These are phyloP conservation scores for Zygosaccharomyces gambellarensis DNA, from an alignment of 805 yeast species.

Conservation along the genomic window DNA sequence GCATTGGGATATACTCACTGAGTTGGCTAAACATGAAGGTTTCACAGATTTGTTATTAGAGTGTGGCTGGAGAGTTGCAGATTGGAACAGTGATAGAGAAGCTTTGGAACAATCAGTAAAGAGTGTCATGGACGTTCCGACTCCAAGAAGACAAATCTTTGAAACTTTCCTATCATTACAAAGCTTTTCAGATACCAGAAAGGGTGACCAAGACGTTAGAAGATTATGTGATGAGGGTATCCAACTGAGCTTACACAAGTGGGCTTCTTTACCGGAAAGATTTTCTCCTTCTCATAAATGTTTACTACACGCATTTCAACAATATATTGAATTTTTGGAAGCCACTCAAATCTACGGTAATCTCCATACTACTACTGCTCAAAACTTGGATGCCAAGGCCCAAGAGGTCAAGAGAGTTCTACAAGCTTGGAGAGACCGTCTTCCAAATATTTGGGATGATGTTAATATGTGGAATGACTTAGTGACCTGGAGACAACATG, in stretches of 20 bases:
- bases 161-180: slow-evolving; percentile 92
- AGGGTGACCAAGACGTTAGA: slow-evolving; percentile 77
- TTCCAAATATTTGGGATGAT: slow-evolving; percentile 97
- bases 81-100: slow-evolving; percentile 93
- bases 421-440: slow-evolving; percentile 96
- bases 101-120: slow-evolving; percentile 91
- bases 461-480: slow-evolving; percentile 96
- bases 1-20: slow-evolving; percentile 97
- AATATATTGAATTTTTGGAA: slow-evolving; percentile 94
- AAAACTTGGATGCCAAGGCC: slow-evolving; percentile 84
- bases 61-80: slow-evolving; percentile 99
- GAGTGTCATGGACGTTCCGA: slow-evolving; percentile 97
- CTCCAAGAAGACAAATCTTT: slow-evolving; percentile 92
- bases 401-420: slow-evolving; percentile 91
- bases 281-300: slow-evolving; percentile 83
- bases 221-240: slow-evolving; percentile 93
- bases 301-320: slow-evolving; percentile 90
- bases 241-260: slow-evolving; percentile 82
- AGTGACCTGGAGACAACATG: slow-evolving; percentile 98
- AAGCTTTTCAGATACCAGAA: slow-evolving; percentile 87
- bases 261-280: slow-evolving; percentile 82
- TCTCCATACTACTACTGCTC: slow-evolving; percentile 83
- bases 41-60: slow-evolving; percentile 92
- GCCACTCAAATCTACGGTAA: slow-evolving; percentile 92
- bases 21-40: slow-evolving; percentile 95